phyloP scores from a whole-genome alignment of 2,329 filamentous ascomycete species.

The Aspergillus novoparasiticus region DNA sequence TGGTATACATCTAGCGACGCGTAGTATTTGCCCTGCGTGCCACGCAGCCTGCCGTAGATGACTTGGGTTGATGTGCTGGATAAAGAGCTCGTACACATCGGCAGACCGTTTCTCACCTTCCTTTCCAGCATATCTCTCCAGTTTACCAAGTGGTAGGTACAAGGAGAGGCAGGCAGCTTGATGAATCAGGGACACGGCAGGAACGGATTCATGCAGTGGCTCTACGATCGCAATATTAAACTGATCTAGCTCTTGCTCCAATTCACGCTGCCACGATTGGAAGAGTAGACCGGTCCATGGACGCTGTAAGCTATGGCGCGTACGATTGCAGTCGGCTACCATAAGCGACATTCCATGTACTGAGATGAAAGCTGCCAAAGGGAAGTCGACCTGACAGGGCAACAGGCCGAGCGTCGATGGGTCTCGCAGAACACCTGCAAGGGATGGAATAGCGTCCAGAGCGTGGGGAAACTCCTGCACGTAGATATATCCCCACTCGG shows the following conservation, averaged over 20 bases:
- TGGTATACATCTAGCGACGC: slow-evolving; percentile 60
- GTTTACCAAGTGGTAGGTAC: slow-evolving; percentile 46
- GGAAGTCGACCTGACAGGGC: not conserved
- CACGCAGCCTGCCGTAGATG: slow-evolving; percentile 54
- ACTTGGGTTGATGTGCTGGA: slow-evolving; percentile 41
- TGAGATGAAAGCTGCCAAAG: not conserved
- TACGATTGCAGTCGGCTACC: not conserved
- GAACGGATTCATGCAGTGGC: slow-evolving; percentile 45
- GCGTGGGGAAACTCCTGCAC: slow-evolving; percentile 33
- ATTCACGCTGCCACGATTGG: not conserved
- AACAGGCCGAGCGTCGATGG: not conserved
- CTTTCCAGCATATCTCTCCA: slow-evolving; percentile 49
- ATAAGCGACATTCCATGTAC: not conserved
- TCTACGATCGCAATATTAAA: not conserved
- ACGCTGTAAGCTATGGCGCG: not conserved
- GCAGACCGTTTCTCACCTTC: slow-evolving; percentile 44
- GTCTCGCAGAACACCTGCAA: slow-evolving; percentile 58
- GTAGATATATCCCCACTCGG: slow-evolving; percentile 66
- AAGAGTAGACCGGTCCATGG: not conserved
- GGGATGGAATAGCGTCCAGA: slow-evolving; percentile 37
- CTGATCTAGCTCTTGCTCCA: slow-evolving; percentile 2
- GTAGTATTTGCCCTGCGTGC: slow-evolving; percentile 69
- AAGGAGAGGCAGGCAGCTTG: slow-evolving; percentile 42
- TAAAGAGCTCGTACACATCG: slow-evolving; percentile 34
- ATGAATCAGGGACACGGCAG: slow-evolving; percentile 52